Conservation (phyloP, 1,139 yeast species). For the Geotrichum carabidarum region DNA sequence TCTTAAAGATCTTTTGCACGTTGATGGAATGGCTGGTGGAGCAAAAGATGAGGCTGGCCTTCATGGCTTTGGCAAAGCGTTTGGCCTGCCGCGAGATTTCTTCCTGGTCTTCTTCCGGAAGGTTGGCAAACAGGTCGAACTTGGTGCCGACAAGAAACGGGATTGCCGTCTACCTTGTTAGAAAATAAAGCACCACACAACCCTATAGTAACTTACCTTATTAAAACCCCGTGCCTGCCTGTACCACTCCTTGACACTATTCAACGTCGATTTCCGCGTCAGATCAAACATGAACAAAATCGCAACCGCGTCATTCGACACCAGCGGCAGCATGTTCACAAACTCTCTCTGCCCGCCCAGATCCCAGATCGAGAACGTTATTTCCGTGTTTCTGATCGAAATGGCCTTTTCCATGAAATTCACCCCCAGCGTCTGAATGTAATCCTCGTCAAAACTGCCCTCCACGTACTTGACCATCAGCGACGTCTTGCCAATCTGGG, state of each 20-base stretch:
- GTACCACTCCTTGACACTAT: slow-evolving; percentile 91
- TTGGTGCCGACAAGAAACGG: slow-evolving; percentile 93
- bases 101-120: slow-evolving; percentile 75
- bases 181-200: neutral
- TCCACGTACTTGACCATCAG: slow-evolving; percentile 96
- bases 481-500: slow-evolving; percentile 97
- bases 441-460: slow-evolving; percentile 86
- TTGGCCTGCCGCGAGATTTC: slow-evolving; percentile 83
- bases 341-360: slow-evolving; percentile 95
- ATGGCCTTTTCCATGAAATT: slow-evolving; percentile 92
- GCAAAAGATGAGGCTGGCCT: slow-evolving; percentile 82
- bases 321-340: slow-evolving; percentile 92
- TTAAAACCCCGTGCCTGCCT: slow-evolving; percentile 89
- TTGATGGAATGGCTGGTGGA: slow-evolving; percentile 92
- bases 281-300: slow-evolving; percentile 88
- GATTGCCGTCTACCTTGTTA: slow-evolving; percentile 55
- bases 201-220: slow-evolving; percentile 30
- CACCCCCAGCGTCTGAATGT: slow-evolving; percentile 91
- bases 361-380: slow-evolving; percentile 93
- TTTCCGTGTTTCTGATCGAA: slow-evolving; percentile 79
- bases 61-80: slow-evolving; percentile 87
- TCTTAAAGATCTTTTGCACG: slow-evolving; percentile 89
- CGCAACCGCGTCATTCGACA: slow-evolving; percentile 91
- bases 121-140: slow-evolving; percentile 70
- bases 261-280: slow-evolving; percentile 78